These are phyloP conservation scores for Golovinomyces cichoracearum DNA, from an alignment of 2,329 filamentous ascomycete genomes.

Conservation along the genomic window DNA sequence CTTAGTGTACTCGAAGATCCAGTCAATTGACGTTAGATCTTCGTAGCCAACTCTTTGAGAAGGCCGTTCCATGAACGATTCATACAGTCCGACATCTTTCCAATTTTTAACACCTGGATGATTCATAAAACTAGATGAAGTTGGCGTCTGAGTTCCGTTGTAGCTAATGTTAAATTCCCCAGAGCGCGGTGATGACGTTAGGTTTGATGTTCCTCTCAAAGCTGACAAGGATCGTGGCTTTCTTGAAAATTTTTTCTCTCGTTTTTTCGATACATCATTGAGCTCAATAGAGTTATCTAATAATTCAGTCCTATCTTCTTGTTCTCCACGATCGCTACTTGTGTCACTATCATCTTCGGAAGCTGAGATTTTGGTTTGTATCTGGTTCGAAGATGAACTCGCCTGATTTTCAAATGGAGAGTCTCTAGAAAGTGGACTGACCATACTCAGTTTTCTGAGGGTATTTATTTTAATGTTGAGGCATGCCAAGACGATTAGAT, in stretches of 20 bases:
- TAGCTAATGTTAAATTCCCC: constrained; percentile 6
- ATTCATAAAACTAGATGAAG: constrained; percentile 5
- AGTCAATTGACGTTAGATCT: constrained; percentile 90
- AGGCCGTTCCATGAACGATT: constrained; percentile 80
- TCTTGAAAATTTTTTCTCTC: constrained; percentile 26
- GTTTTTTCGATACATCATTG: constrained; percentile 42
- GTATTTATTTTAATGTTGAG: not conserved
- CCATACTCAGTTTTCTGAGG: constrained; percentile 12
- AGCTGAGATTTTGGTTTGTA: constrained; percentile 6
- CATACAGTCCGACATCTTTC: constrained; percentile 28
- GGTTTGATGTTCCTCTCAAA: constrained; percentile 7
- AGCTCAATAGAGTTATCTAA: constrained; percentile 25
- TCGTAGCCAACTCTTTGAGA: constrained; percentile 83
- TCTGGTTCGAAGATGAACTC: constrained; percentile 11
- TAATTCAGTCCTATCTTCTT: constrained; percentile 21
- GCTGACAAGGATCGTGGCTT: constrained; percentile 11
- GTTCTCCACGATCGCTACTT: constrained; percentile 14
- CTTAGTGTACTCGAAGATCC: constrained; percentile 97
- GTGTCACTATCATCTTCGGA: constrained; percentile 20
- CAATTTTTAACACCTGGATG: constrained; percentile 3
- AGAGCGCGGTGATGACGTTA: constrained; percentile 9
- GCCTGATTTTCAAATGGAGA: constrained; percentile 6
- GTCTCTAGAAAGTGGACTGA: constrained; percentile 11
- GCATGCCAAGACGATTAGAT: not conserved
- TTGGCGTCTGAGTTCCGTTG: constrained; percentile 5